Percentiles rank a stretch among this genome's conserved stretches.
phyloP scores from a whole-genome alignment of 345 rosid genomes.

The Eucalyptus erythrocorys region DNA sequence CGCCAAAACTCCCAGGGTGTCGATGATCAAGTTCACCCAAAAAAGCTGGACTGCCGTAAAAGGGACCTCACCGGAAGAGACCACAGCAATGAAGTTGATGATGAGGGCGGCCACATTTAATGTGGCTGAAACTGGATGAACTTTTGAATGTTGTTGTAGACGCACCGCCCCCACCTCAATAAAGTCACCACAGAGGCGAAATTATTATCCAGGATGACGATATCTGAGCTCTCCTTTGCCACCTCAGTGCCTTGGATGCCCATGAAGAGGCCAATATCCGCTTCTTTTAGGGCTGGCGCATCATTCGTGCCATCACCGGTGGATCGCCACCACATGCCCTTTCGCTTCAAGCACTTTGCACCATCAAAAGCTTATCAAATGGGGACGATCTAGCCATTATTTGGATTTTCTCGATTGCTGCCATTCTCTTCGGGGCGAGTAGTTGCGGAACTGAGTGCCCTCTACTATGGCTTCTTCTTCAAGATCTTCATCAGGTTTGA shows the following conservation, averaged over 20 bases:
- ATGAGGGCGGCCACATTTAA: constrained; percentile 52
- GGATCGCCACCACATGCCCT: too few species aligned
- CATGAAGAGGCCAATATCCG: constrained; percentile 24
- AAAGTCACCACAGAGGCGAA: constrained; percentile 62
- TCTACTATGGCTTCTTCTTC: too few species aligned
- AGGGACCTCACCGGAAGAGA: constrained; percentile 71
- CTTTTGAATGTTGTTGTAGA: constrained; percentile 67
- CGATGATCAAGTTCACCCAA: constrained; percentile 34
- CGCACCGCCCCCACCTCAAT: constrained; percentile 71
- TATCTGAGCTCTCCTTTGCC: constrained; percentile 77
- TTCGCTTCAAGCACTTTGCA: too few species aligned
- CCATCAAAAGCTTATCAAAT: too few species aligned
- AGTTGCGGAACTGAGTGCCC: too few species aligned
- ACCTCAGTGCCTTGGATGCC: constrained; percentile 76
- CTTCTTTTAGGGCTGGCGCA: too few species aligned
- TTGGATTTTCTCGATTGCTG: too few species aligned
- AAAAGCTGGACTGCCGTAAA: too few species aligned
- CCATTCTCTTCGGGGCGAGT: too few species aligned
- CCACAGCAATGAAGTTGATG: constrained; percentile 65
- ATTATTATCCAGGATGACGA: constrained; percentile 66
- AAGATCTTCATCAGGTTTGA: too few species aligned
- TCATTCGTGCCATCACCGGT: too few species aligned
- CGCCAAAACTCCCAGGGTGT: constrained; percentile 69
- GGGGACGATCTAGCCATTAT: too few species aligned
- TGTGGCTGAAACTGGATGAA: constrained; percentile 70